Conservation (phyloP, 768 basidiomycete species). For the Lentinus brumalis region DNA sequence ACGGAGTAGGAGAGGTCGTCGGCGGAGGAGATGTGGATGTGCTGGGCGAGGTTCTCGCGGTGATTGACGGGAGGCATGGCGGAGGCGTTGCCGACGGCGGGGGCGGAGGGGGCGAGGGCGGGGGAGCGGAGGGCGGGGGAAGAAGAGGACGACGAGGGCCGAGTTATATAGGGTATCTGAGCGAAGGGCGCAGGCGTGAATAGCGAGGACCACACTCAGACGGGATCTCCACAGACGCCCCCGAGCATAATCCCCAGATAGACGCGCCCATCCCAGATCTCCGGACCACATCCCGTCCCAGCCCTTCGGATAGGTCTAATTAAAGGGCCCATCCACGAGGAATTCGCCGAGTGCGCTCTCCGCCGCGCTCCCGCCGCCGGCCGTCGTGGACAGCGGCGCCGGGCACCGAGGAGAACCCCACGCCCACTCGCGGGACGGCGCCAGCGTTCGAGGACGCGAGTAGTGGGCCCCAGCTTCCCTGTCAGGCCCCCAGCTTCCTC, state of each 20-base stretch:
- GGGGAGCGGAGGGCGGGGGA: constrained; percentile 17
- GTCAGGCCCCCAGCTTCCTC: neutral
- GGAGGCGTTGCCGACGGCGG: constrained; percentile 10
- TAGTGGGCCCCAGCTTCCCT: neutral
- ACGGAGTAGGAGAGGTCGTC: constrained; percentile 32
- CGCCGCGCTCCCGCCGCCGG: no score
- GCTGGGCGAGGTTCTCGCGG: constrained; percentile 24
- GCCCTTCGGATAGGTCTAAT: neutral
- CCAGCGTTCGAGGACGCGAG: neutral
- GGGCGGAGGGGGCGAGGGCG: constrained; percentile 5
- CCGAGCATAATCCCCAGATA: neutral
- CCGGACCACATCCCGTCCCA: neutral
- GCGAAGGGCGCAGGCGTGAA: constrained; percentile 6
- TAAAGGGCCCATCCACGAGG: neutral
- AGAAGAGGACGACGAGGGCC: constrained; percentile 15
- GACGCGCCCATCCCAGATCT: neutral
- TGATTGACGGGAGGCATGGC: constrained; percentile 19
- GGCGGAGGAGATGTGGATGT: constrained; percentile 33
- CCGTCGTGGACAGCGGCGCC: no score
- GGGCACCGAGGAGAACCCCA: no score
- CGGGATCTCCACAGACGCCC: neutral
- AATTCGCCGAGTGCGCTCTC: no score
- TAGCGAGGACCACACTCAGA: neutral
- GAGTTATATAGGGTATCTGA: constrained; percentile 19
- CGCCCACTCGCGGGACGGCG: no score